Percentiles rank a stretch among this genome's conserved stretches.
Conservation (phyloP, 192 early-diverging fungal genomes). For the Funneliformis mosseae region DNA sequence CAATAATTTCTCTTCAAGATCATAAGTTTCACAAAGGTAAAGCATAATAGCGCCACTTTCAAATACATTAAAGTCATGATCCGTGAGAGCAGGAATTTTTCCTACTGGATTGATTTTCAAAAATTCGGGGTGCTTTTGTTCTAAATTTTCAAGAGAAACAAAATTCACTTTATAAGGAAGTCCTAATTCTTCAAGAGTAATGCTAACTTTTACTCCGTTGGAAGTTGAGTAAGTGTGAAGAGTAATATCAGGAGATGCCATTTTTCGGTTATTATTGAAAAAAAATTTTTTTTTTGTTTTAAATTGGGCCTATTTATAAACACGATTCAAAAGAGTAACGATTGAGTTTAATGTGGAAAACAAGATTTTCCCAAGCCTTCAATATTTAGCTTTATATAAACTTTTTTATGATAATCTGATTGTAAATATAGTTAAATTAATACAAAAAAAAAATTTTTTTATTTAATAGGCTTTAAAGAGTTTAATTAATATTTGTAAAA, state of each 20-base stretch:
- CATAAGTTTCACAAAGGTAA: constrained; percentile 59
- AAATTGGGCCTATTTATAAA: no score
- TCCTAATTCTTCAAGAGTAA: constrained; percentile 53
- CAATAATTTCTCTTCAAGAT: constrained; percentile 47
- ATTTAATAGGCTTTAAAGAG: no score
- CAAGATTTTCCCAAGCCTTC: no score
- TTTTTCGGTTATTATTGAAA: neutral
- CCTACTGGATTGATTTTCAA: constrained; percentile 62
- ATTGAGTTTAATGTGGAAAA: no score
- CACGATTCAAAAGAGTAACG: no score
- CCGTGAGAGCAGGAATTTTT: constrained; percentile 51
- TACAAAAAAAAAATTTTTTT: no score
- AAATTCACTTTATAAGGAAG: constrained; percentile 44
- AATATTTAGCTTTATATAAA: no score
- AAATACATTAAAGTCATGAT: constrained; percentile 61
- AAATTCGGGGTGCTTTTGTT: constrained; percentile 54
- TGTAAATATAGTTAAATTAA: no score
- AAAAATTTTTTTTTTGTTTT: no score
- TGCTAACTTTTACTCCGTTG: constrained; percentile 1
- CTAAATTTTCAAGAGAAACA: constrained; percentile 46
- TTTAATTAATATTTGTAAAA: no score
- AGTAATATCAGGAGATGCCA: constrained; percentile 6
- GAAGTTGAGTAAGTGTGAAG: neutral
- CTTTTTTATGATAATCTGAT: no score
- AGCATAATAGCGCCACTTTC: constrained; percentile 61